Percentiles rank a stretch among this genome's conserved stretches.
Evolutionary conservation across 192 early-diverging fungal species (phyloP).

Genomic region (Coemansia sp.): DNA sequence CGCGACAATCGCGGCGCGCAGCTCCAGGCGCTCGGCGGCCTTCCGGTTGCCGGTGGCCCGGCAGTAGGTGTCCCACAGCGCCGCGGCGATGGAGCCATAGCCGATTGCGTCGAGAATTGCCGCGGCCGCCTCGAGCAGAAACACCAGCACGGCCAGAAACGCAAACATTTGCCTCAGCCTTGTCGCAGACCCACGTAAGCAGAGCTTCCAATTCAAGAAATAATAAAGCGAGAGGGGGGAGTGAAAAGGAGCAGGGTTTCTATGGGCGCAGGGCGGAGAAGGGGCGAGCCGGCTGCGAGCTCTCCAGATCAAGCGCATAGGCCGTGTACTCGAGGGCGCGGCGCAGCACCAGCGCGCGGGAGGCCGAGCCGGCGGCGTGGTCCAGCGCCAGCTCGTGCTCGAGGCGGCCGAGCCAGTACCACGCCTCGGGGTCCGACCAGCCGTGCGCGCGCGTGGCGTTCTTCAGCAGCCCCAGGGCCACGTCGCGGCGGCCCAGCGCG

Average conservation of each 20-base stretch:
- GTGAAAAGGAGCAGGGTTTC: neutral
- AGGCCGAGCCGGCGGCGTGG: neutral
- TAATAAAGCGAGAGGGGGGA: neutral
- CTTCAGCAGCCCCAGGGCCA: slow-evolving; percentile 46
- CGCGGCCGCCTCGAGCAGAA: slow-evolving; percentile 61
- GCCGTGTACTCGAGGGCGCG: slow-evolving; percentile 37
- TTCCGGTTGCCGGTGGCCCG: slow-evolving; percentile 31
- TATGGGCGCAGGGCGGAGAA: slow-evolving; percentile 25
- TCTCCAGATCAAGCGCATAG: slow-evolving; percentile 49
- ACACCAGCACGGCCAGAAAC: slow-evolving; percentile 55
- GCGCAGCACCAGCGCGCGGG: slow-evolving; percentile 12
- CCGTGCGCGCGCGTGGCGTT: slow-evolving; percentile 48
- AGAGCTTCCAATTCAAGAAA: neutral
- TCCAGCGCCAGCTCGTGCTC: slow-evolving; percentile 47
- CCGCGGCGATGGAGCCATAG: slow-evolving; percentile 49
- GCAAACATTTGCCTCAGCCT: slow-evolving; percentile 21
- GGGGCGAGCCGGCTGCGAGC: slow-evolving; percentile 40
- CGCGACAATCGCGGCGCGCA: slow-evolving; percentile 59
- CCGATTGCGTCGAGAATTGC: slow-evolving; percentile 55
- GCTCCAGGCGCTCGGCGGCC: slow-evolving; percentile 51
- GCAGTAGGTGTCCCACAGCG: slow-evolving; percentile 40
- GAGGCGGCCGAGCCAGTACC: slow-evolving; percentile 49
- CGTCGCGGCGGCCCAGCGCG: slow-evolving; percentile 39
- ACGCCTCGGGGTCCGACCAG: slow-evolving; percentile 52
- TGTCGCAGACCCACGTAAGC: neutral